Conservation (phyloP, 805 yeast genomes). For the Kregervanrija fluxuum region DNA sequence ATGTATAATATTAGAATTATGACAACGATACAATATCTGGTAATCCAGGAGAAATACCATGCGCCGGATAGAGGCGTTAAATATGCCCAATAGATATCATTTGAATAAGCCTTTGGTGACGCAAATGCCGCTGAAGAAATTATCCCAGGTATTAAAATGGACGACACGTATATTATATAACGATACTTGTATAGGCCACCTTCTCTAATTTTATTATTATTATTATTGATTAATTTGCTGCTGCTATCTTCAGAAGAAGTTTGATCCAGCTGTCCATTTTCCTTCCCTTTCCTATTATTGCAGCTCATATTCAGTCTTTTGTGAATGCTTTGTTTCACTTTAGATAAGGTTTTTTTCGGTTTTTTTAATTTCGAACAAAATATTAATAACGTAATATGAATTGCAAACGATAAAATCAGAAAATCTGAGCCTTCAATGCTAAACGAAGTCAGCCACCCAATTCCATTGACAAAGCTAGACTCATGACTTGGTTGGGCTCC, state of each 20-base stretch:
- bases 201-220: slow-evolving; percentile 32
- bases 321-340: not conserved
- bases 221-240: not conserved
- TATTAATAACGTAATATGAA: slow-evolving; percentile 71
- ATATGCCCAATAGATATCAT: slow-evolving; percentile 72
- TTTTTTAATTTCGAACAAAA: slow-evolving; percentile 48
- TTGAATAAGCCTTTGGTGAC: slow-evolving; percentile 44
- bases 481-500: slow-evolving; percentile 4
- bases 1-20: slow-evolving; percentile 58
- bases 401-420: slow-evolving; percentile 74
- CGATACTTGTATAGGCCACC: slow-evolving; percentile 68
- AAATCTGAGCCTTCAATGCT: slow-evolving; percentile 83
- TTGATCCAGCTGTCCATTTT: not conserved
- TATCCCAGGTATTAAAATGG: slow-evolving; percentile 54
- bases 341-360: not conserved
- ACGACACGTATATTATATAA: slow-evolving; percentile 47
- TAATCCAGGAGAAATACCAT: slow-evolving; percentile 83
- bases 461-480: slow-evolving; percentile 45
- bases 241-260: not conserved
- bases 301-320: not conserved
- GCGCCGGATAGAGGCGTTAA: slow-evolving; percentile 57
- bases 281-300: not conserved
- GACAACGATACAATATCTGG: slow-evolving; percentile 62
- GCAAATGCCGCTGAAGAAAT: slow-evolving; percentile 71
- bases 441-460: slow-evolving; percentile 77